A percentile compares a stretch with the other conserved stretches of the same genome.
phyloP scores from a whole-genome alignment of 2,329 filamentous ascomycete species.

The Chrysosporium keratinophilum region DNA sequence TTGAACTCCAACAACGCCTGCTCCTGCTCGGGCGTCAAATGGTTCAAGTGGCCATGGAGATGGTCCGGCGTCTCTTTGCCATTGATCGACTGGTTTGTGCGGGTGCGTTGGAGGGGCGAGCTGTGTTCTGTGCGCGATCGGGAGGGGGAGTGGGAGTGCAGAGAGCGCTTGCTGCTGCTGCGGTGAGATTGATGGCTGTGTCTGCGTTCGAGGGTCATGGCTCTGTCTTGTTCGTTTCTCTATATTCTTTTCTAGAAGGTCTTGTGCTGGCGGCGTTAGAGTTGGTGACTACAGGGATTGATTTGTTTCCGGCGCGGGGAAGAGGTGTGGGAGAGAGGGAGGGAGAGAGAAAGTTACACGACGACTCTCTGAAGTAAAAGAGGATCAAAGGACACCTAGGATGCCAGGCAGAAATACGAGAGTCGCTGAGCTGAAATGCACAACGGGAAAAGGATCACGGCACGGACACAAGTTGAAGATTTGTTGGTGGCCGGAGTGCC shows the following conservation, averaged over 20 bases:
- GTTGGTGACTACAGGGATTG: background rate
- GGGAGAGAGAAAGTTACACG: background rate
- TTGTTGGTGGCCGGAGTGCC: too few species aligned
- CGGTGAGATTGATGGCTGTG: constrained; percentile 9
- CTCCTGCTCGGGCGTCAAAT: constrained; percentile 60
- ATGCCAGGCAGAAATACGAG: too few species aligned
- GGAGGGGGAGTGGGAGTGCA: background rate
- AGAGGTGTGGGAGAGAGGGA: too few species aligned
- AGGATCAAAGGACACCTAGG: too few species aligned
- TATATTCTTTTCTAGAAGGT: too few species aligned
- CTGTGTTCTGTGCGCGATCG: background rate
- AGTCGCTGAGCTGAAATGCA: too few species aligned
- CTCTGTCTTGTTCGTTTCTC: background rate
- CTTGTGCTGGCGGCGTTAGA: background rate
- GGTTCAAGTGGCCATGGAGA: constrained; percentile 59
- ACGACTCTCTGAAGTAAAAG: too few species aligned
- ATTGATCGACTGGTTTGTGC: constrained; percentile 10
- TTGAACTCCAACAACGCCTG: constrained; percentile 63
- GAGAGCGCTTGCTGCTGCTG: constrained; percentile 10
- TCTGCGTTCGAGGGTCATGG: constrained; percentile 15
- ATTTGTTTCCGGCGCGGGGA: background rate
- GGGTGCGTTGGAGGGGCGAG: background rate
- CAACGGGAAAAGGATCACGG: too few species aligned
- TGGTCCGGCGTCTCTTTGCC: constrained; percentile 9
- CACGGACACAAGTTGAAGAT: too few species aligned